phyloP scores from a whole-genome alignment of 768 basidiomycete species.

The button mushroom (Agaricus bisporus) region DNA sequence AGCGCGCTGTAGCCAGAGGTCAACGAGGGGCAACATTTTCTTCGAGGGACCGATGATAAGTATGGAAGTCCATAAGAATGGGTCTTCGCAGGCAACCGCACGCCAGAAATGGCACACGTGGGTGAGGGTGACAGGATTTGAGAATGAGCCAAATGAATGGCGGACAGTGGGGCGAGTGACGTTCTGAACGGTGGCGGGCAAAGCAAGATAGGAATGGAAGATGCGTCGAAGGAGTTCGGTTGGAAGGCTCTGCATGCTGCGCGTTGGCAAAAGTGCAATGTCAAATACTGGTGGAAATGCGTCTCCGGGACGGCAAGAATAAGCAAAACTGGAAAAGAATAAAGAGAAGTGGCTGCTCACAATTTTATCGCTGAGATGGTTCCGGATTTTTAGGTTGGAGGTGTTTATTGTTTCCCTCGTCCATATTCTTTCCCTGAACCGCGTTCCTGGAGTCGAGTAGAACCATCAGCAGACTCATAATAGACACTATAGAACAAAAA shows the following conservation, averaged over 20 bases:
- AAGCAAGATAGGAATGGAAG: neutral
- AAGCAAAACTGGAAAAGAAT: too few species aligned
- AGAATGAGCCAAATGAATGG: neutral
- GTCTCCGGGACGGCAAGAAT: too few species aligned
- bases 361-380: too few species aligned
- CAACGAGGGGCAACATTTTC: neutral
- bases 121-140: neutral
- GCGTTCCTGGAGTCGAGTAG: too few species aligned
- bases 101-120: conserved; percentile 5
- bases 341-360: too few species aligned
- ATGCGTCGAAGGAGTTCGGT: neutral
- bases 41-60: neutral
- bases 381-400: too few species aligned
- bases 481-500: too few species aligned
- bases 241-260: neutral
- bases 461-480: too few species aligned
- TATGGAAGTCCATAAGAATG: neutral
- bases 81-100: neutral
- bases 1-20: neutral
- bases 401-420: too few species aligned
- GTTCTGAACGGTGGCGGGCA: neutral
- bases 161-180: neutral
- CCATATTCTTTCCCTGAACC: too few species aligned
- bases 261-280: neutral
- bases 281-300: too few species aligned